Evolutionary conservation across 805 yeast genomes (phyloP), one percentile per base, ranked within the genome.

Genomic region (Hanseniaspora clermontiae): DNA sequence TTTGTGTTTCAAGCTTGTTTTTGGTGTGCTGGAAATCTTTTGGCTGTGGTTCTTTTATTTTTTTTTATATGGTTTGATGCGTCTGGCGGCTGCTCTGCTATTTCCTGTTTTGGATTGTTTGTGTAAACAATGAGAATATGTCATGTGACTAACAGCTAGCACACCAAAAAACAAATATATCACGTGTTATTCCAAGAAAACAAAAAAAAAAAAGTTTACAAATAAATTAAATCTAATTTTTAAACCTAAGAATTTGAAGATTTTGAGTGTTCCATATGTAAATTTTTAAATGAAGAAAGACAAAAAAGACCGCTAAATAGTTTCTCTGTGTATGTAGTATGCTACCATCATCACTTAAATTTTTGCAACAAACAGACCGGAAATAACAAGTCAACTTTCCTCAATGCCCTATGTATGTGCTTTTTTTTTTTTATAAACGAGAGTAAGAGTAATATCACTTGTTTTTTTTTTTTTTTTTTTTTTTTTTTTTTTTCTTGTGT

Each of bases 21-120:
- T 42, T 7, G 45, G 27, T 24, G 29, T 19, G 6, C 29, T n/a
- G 10, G 6, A 7, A 20, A 11, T 24, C 27, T 24, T 4, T 5
- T 5, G 27, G 5, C 27, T 4, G 5, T 24, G 27, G 27, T 29
- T 29, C 1, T 6, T 29, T 45, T n/a, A n/a, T n/a, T 45, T 31
- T 45, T 31, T 31, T n/a, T 45, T 29, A 19, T 32, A 34, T 46
- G 8, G 31, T 12, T 10, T 17, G 34, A 34, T 46, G 8, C 17
- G 9, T 2, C 17, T 46, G 29, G 49, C 48, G 48, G 48, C 48
- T 31, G 24, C 24, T 17, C 24, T 24, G 6, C 1, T 15, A 34
- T 34, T 46, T 34, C 49, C 49, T 46, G 12, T 46, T 46, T 32
- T 14, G 10, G 49, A 34, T 46, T 46, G 49, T 46, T 46, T 17